Base-by-base conservation (phyloP, 2,329 filamentous ascomycete genomes). In the Exophiala viscosa region DNA sequence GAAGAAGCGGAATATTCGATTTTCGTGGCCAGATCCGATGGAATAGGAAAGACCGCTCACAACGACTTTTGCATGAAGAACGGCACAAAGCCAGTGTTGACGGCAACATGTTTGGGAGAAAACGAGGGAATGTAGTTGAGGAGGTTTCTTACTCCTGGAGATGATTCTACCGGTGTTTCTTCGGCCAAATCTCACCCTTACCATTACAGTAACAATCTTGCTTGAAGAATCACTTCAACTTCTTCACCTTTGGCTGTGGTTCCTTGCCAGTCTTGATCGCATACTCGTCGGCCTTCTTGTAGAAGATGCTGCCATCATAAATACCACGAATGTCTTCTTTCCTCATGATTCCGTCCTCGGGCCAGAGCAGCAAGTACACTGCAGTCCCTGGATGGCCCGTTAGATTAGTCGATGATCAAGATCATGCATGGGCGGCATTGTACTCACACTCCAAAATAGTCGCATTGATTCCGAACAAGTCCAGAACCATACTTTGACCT, bases 401-500 rank as follows among this genome's bases (percentile, higher is more conserved):
- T 38, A 50, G 39, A 34, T 23, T 9, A 18, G 14, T 34, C 23
- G 9, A 23, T 13, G 35, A 10, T n/a, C 40, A 32, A 34, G 17
- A 31, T 11, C 11, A 36, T 5, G 31, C 2, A n/a, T n/a, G n/a
- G n/a, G n/a, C n/a, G n/a, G n/a, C n/a, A n/a, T n/a, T n/a, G n/a
- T 13, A 48, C 54, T 41, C 40, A 56, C 71, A 77, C 58, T 78
- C 76, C 34, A 78, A 70, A 14, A 72, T 59, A 0, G 69, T 67
- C 1, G 72, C 75, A 32, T 65, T 68, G 72, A 70, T 74, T 1
- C 75, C 75, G 57, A 75, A 73, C 2, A 69, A 66, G 66, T 77
- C 74, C 28, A 61, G 62, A 4, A 64, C 54, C 52, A 70, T 60
- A 32, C 72, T 59, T 61, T 76, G 69, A 2, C 71, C 72, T 45